Evolutionary conservation across 2,329 filamentous ascomycete species (phyloP).

Genomic region (Alternaria triticina): DNA sequence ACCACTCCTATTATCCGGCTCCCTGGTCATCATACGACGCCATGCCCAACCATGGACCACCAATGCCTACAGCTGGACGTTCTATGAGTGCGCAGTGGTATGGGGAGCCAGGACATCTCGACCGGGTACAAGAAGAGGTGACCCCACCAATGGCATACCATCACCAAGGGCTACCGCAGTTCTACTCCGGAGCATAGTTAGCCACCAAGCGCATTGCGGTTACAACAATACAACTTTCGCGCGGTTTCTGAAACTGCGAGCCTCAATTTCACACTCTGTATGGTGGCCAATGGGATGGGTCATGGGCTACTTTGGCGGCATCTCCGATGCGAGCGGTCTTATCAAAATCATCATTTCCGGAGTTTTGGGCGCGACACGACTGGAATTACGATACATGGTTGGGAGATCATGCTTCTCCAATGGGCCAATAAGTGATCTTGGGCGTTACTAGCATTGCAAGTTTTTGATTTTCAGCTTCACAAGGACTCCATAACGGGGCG

Average conservation of each 20-base stretch:
- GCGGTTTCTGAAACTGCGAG: background rate
- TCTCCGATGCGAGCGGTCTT: background rate
- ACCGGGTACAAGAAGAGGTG: constrained; percentile 46
- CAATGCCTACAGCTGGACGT: constrained; percentile 37
- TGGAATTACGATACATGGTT: constrained; percentile 3
- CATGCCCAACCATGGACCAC: constrained; percentile 30
- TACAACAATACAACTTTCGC: background rate
- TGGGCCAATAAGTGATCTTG: background rate
- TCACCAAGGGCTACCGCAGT: constrained; percentile 36
- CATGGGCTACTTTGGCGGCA: background rate
- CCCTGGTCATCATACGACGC: constrained; percentile 41
- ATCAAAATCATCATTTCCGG: constrained; percentile 4
- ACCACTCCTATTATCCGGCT: constrained; percentile 39
- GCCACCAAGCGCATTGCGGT: background rate
- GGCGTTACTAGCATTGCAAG: background rate
- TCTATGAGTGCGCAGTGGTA: constrained; percentile 48
- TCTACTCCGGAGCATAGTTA: constrained; percentile 35
- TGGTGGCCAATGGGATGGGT: background rate
- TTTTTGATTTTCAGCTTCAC: background rate
- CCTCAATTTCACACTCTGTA: background rate
- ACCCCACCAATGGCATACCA: constrained; percentile 36
- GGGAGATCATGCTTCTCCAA: background rate
- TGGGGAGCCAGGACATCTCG: constrained; percentile 37
- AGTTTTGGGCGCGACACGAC: constrained; percentile 6
- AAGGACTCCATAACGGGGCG: background rate